Conservation (phyloP, 805 yeast species). For the Ogataea salicorniae region DNA sequence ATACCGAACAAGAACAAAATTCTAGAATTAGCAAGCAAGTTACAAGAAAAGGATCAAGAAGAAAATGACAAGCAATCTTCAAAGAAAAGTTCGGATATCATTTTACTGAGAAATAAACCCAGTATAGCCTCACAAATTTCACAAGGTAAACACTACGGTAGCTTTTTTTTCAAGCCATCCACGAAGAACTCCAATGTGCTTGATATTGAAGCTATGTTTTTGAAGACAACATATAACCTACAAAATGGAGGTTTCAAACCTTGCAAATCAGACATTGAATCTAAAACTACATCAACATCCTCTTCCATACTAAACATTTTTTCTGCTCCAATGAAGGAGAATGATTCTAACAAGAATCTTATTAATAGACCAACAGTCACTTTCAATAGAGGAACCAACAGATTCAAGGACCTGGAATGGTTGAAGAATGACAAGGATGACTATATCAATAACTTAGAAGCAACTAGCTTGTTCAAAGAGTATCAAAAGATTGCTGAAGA, state of each 20-base stretch:
- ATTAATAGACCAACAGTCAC: no score
- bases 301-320: no score
- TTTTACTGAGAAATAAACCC: neutral
- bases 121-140: neutral
- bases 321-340: no score
- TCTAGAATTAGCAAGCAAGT: constrained; percentile 12
- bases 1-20: constrained; percentile 6
- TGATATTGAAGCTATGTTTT: constrained; percentile 17
- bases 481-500: constrained; percentile 42
- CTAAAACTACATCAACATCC: neutral
- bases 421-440: constrained; percentile 27
- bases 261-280: neutral
- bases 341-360: no score
- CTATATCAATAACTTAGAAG: constrained; percentile 26
- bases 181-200: constrained; percentile 1
- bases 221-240: constrained; percentile 13
- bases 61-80: neutral
- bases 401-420: constrained; percentile 30
- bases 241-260: neutral
- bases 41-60: constrained; percentile 2
- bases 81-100: neutral
- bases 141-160: constrained; percentile 22
- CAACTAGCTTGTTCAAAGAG: constrained; percentile 31
- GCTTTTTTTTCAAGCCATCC: constrained; percentile 17
- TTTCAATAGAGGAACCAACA: constrained; percentile 10